Conservation (phyloP, 495 filamentous ascomycete genomes). For the Penicillium longicatenatum region DNA sequence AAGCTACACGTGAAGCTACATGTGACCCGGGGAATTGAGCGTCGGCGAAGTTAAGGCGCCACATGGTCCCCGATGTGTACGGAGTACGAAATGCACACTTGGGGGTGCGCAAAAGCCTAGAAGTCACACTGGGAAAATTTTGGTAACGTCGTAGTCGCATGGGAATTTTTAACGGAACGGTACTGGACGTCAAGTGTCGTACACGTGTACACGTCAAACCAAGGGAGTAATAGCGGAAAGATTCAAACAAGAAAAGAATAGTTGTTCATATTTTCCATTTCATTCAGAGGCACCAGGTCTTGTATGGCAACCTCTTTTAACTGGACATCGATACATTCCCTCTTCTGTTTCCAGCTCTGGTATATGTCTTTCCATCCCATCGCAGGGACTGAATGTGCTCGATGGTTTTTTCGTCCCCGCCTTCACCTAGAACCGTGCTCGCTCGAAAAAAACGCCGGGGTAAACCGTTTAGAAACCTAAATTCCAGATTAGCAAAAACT, state of each 20-base stretch:
- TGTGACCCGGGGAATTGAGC: not conserved
- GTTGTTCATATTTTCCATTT: slow-evolving; percentile 52
- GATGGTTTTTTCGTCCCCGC: slow-evolving; percentile 43
- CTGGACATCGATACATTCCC: slow-evolving; percentile 53
- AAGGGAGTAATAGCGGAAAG: slow-evolving; percentile 6
- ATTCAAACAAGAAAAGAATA: slow-evolving; percentile 27
- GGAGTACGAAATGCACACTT: not conserved
- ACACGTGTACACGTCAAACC: slow-evolving; percentile 1
- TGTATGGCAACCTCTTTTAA: slow-evolving; percentile 40
- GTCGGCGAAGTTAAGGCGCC: not conserved
- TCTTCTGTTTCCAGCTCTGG: slow-evolving; percentile 51
- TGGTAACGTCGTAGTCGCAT: slow-evolving; percentile 5
- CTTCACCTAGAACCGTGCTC: slow-evolving; percentile 45
- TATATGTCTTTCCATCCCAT: slow-evolving; percentile 45
- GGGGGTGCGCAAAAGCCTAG: not conserved
- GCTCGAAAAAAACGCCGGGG: slow-evolving; percentile 51
- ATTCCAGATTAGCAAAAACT: slow-evolving; percentile 9
- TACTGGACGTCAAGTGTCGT: not conserved
- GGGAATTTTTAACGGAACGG: slow-evolving; percentile 1
- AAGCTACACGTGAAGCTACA: slow-evolving; percentile 1
- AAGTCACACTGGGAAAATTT: not conserved
- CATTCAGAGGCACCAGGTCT: slow-evolving; percentile 48
- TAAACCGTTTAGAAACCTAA: slow-evolving; percentile 54
- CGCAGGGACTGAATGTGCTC: slow-evolving; percentile 47
- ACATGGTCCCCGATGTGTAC: not conserved